Percentiles rank a stretch among this genome's conserved stretches.
Evolutionary conservation across 2,329 filamentous ascomycete species (phyloP).

Genomic region (Fusarium denticulatum): DNA sequence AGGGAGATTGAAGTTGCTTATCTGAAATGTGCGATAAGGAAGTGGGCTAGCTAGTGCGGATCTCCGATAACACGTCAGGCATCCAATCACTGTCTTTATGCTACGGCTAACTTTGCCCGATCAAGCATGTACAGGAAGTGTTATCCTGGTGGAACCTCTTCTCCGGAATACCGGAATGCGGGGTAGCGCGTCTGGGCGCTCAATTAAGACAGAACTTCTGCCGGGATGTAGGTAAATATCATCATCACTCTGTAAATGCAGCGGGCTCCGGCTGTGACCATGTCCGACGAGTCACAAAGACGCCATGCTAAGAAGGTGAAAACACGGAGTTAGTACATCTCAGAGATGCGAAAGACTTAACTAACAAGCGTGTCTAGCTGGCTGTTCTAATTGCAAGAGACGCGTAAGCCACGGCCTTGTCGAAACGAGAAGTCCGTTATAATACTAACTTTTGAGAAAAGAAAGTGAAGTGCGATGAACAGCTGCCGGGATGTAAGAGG

Average conservation of each 20-base stretch:
- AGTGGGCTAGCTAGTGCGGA: not conserved
- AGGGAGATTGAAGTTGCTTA: not conserved
- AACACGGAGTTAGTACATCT: not conserved
- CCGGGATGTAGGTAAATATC: not conserved
- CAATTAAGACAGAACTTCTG: not conserved
- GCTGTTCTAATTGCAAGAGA: conserved; percentile 23
- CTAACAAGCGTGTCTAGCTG: not conserved
- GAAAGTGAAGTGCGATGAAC: conserved; percentile 34
- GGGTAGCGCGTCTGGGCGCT: not conserved
- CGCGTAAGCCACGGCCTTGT: not conserved
- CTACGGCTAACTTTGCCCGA: not conserved
- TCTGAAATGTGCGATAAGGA: not conserved
- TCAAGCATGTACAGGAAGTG: not conserved
- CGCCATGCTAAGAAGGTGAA: not conserved
- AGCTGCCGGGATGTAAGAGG: conserved; percentile 12
- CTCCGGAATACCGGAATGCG: not conserved
- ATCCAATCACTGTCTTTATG: not conserved
- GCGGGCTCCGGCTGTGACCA: not conserved
- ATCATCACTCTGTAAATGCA: not conserved
- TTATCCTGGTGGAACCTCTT: too few relatives aligned
- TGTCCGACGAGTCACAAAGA: not conserved
- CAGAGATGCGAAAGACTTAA: too few relatives aligned
- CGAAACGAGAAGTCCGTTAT: rapidly evolving
- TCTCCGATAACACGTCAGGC: not conserved
- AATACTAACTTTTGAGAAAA: not conserved